Percentiles rank a stretch among this genome's conserved stretches.
Conservation (phyloP, 1,284 basidiomycete genomes). For the Pyrrhoderma lamaoense region DNA sequence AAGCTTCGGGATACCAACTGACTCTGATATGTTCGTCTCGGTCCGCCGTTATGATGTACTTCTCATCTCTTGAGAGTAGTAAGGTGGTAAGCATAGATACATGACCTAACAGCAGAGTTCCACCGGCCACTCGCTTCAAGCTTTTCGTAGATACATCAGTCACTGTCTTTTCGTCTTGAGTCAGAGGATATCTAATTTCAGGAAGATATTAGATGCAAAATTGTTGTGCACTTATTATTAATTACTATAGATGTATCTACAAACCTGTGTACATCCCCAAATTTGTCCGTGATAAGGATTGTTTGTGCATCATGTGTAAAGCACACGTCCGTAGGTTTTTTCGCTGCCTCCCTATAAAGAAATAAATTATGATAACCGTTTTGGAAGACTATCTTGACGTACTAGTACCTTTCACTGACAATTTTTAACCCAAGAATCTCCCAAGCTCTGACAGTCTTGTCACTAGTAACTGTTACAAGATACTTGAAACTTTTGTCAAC, state of each 20-base stretch:
- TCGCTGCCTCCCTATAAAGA: slow-evolving; percentile 66
- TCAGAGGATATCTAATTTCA: not conserved
- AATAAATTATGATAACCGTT: too few relatives aligned
- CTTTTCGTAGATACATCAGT: slow-evolving; percentile 16
- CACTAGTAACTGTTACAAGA: slow-evolving; percentile 65
- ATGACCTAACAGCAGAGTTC: slow-evolving; percentile 77
- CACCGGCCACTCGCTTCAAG: slow-evolving; percentile 35
- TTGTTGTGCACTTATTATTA: not conserved
- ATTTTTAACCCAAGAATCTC: slow-evolving; percentile 47
- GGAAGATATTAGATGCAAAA: not conserved
- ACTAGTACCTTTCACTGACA: slow-evolving; percentile 61
- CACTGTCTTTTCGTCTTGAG: not conserved
- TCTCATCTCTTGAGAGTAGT: slow-evolving; percentile 58
- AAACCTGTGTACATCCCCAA: slow-evolving; percentile 78
- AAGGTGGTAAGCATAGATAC: slow-evolving; percentile 76
- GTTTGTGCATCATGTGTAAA: slow-evolving; percentile 53
- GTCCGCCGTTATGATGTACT: slow-evolving; percentile 79
- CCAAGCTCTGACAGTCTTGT: slow-evolving; percentile 77
- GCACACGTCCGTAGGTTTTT: slow-evolving; percentile 60
- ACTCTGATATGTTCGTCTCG: slow-evolving; percentile 90
- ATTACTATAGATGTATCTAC: not conserved
- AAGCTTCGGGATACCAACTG: slow-evolving; percentile 82
- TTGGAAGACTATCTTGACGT: too few relatives aligned
- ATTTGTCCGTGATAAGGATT: slow-evolving; percentile 76
- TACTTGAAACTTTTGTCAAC: slow-evolving; percentile 41